Base-by-base conservation (phyloP, 2,329 filamentous ascomycete genomes). In the Colletotrichum echinochloae region DNA sequence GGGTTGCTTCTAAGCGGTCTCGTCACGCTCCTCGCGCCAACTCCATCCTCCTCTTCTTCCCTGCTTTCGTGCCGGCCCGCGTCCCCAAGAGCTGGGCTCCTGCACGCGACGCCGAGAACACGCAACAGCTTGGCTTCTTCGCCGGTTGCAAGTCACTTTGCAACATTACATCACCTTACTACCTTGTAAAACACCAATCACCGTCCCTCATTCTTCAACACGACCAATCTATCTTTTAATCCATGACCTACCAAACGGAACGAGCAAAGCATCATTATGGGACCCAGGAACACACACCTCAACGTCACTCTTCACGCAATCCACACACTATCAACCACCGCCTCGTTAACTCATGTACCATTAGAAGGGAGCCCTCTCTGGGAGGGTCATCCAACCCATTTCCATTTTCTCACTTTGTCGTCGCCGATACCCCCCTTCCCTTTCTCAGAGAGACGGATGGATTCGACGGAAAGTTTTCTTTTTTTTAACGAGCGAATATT, bases 401-500 rank as follows among this genome's bases (percentile, higher is more conserved):
- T 35, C 57, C 26, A n/a, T 44, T 66, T 60, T 48, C 18, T 44
- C 51, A 66, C 68, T 71, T 69, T 70, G 69, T 70, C 66, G 70
- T 72, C 70, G 70, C 70, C 60, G 70, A 72, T 72, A 72, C 70
- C 70, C 70, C 69, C 65, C 65, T 71, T 69, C 60, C 65, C 69
- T 67, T 67, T 67, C 64, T 49, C 44, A 71, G 64, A 67, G 56
- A 71, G 68, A 65, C 23, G 60, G 66, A 70, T 70, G 70, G 70
- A 72, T 70, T 65, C 56, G 70, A 70, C 66, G 69, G 54, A 65
- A 70, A 72, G 69, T 71, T n/a, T 52, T 28, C 3, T 6, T 26
- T n/a, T 20, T 18, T 12, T 52, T 52, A 4, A 71, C 26, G 64
- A 63, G 66, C 66, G 62, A 60, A 37, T 57, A 5, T n/a, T n/a